A percentile compares a stretch with the other conserved stretches of the same genome.
Evolutionary conservation across 1,284 basidiomycete species (phyloP).

Genomic region (Cryptococcus neoformans): DNA sequence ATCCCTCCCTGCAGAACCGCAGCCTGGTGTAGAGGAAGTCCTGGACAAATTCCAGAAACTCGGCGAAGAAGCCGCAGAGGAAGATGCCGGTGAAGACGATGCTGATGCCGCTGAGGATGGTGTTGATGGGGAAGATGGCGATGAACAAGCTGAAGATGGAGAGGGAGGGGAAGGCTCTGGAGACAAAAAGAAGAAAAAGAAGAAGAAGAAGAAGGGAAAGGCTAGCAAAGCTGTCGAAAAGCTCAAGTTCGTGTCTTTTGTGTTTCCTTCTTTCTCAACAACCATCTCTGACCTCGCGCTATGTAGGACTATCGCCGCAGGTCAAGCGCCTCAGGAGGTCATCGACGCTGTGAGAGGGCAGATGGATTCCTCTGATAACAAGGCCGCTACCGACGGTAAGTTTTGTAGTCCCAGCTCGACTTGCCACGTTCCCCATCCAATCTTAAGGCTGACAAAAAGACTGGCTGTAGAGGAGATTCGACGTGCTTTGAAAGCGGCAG

Average conservation of each 20-base stretch:
- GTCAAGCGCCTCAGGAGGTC: constrained; percentile 41
- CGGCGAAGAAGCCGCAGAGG: constrained; percentile 21
- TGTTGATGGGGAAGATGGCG: constrained; percentile 18
- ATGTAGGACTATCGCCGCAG: constrained; percentile 29
- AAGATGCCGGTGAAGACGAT: constrained; percentile 25
- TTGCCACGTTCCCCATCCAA: no score
- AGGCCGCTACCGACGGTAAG: constrained; percentile 32
- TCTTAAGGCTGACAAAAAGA: background rate
- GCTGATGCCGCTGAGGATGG: constrained; percentile 26
- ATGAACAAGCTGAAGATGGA: constrained; percentile 12
- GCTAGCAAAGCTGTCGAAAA: constrained; percentile 44
- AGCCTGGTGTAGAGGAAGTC: constrained; percentile 22
- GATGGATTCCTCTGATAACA: constrained; percentile 31
- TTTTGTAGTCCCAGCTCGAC: background rate
- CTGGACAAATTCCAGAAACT: constrained; percentile 35
- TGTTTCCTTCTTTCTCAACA: background rate
- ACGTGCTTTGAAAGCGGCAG: constrained; percentile 47
- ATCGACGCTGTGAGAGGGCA: constrained; percentile 40
- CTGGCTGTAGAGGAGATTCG: constrained; percentile 39
- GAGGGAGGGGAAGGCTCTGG: constrained; percentile 21
- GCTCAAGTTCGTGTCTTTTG: constrained; percentile 33
- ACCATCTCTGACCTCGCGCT: background rate
- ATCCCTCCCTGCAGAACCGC: background rate
- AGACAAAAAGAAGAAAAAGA: constrained; percentile 38
- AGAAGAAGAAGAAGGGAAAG: constrained; percentile 49